phyloP scores from a whole-genome alignment of 1,284 basidiomycete species.

The Heterobasidion irregulare region DNA sequence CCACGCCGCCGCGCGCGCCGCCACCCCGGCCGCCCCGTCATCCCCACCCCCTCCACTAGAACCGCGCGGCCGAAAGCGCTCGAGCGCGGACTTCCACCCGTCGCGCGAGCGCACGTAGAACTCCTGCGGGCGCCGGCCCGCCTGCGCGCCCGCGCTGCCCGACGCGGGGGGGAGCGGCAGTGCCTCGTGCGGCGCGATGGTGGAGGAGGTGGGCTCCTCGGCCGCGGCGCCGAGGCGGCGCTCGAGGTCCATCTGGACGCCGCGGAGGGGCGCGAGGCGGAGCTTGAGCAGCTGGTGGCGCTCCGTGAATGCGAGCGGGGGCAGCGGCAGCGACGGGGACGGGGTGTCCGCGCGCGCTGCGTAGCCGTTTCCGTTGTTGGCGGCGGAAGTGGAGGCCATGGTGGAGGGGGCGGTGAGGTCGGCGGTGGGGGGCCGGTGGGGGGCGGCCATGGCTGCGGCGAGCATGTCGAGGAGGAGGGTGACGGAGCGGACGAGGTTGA shows the following conservation, averaged over 20 bases:
- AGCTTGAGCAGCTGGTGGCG: slow-evolving; percentile 51
- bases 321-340: slow-evolving; percentile 2
- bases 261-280: slow-evolving; percentile 47
- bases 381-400: slow-evolving; percentile 9
- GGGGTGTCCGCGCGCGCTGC: background rate
- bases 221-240: slow-evolving; percentile 47
- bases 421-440: background rate
- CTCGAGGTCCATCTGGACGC: slow-evolving; percentile 54
- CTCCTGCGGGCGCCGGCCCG: slow-evolving; percentile 27
- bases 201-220: slow-evolving; percentile 22
- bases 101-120: slow-evolving; percentile 51
- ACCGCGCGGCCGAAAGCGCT: slow-evolving; percentile 29
- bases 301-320: slow-evolving; percentile 40
- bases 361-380: background rate
- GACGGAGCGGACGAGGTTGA: slow-evolving; percentile 67
- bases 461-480: slow-evolving; percentile 50
- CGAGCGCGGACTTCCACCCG: slow-evolving; percentile 53
- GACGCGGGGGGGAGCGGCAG: slow-evolving; percentile 20
- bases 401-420: background rate
- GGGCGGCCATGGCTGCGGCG: slow-evolving; percentile 38
- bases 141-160: slow-evolving; percentile 2
- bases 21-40: background rate
- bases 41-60: slow-evolving; percentile 5
- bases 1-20: slow-evolving; percentile 9
- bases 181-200: slow-evolving; percentile 8